Percentiles rank a stretch among this genome's conserved stretches.
These are phyloP conservation scores for Alternaria brassicicola DNA, from an alignment of 2,329 filamentous ascomycete species.

Conservation along the genomic window DNA sequence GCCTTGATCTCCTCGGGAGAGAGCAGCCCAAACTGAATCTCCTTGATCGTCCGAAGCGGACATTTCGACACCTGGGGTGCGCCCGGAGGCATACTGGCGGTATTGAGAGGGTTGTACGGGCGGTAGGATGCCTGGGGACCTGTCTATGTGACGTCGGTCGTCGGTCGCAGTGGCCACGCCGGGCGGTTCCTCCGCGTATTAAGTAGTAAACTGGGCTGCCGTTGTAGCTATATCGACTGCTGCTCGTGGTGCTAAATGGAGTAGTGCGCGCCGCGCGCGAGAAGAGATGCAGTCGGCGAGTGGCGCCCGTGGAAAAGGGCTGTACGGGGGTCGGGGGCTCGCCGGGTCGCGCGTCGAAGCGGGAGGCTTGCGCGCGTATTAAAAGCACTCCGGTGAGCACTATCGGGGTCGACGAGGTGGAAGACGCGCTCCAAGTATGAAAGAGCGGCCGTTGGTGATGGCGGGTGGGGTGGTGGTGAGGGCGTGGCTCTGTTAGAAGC, in stretches of 20 bases:
- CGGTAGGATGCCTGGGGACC: constrained; percentile 11
- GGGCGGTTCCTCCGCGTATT: constrained; percentile 34
- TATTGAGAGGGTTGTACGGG: constrained; percentile 14
- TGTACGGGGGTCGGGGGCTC: constrained; percentile 38
- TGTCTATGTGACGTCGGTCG: constrained; percentile 28
- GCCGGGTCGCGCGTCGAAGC: constrained; percentile 33
- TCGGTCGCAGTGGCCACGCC: constrained; percentile 38
- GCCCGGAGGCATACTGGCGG: constrained; percentile 76
- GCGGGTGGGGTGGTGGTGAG: constrained; percentile 34
- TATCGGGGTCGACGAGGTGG: constrained; percentile 27
- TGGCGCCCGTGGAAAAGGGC: constrained; percentile 36
- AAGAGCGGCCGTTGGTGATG: constrained; percentile 41
- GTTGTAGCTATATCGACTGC: constrained; percentile 26
- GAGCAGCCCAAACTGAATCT: constrained; percentile 98
- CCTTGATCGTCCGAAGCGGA: constrained; percentile 95
- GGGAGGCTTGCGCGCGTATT: constrained; percentile 30
- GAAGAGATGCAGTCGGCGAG: constrained; percentile 38
- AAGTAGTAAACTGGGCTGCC: constrained; percentile 21
- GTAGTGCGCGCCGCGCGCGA: constrained; percentile 44
- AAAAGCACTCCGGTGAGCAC: constrained; percentile 35
- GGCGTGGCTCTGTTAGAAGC: constrained; percentile 27
- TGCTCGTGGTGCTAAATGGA: constrained; percentile 15
- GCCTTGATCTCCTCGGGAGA: constrained; percentile 99
- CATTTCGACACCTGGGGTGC: constrained; percentile 71
- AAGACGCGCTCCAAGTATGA: constrained; percentile 45